Conservation (phyloP, 73 alveolate genomes). For the Breviolum minutum region DNA sequence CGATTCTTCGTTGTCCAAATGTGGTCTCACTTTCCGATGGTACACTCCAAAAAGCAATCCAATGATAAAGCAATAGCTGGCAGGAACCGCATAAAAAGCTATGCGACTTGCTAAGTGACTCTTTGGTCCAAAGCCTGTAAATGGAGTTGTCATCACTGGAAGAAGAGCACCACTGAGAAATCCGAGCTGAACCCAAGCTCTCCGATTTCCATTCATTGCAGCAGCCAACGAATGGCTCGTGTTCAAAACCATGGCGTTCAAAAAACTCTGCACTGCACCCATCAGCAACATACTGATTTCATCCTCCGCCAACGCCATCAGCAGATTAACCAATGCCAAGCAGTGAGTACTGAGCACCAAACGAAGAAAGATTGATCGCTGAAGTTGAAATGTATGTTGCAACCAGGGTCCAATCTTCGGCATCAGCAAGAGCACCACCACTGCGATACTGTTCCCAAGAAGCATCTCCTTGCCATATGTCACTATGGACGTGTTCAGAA, state of each 20-base stretch:
- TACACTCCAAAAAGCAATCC: constrained; percentile 2
- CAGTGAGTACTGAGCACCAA: constrained; percentile 12
- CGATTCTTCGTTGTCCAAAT: neutral
- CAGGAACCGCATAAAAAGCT: constrained; percentile 50
- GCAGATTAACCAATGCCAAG: constrained; percentile 34
- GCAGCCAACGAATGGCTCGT: constrained; percentile 40
- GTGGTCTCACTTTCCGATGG: neutral
- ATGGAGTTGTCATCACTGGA: constrained; percentile 41
- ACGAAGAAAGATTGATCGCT: constrained; percentile 20
- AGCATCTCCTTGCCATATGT: constrained; percentile 43
- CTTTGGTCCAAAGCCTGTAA: constrained; percentile 60
- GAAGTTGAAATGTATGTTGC: neutral
- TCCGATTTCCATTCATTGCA: neutral
- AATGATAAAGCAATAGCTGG: neutral
- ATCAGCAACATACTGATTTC: constrained; percentile 46
- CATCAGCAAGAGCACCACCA: constrained; percentile 14
- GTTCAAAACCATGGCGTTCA: constrained; percentile 55
- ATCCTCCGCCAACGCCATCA: constrained; percentile 48
- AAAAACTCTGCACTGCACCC: constrained; percentile 46
- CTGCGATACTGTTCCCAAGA: constrained; percentile 52
- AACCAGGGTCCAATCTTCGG: constrained; percentile 2
- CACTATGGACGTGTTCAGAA: neutral
- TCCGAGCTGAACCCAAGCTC: constrained; percentile 72
- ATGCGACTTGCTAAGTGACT: neutral
- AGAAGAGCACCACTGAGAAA: constrained; percentile 40